Evolutionary conservation across 345 rosid genomes (phyloP).

Genomic region (Garcia nutans): DNA sequence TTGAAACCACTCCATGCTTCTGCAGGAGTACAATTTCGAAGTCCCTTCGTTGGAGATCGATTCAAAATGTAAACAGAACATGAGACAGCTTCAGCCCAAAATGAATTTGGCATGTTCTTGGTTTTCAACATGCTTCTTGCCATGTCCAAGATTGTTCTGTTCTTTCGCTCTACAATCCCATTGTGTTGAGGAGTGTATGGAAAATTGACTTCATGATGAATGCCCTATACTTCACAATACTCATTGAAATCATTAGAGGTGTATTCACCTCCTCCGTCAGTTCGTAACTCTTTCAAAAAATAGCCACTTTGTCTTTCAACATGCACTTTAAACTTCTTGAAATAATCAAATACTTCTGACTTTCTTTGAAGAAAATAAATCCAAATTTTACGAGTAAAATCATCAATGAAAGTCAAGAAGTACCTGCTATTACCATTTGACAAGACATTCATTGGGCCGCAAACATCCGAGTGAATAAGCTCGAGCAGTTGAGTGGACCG

Average conservation of each 20-base stretch:
- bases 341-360: not conserved
- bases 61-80: not conserved
- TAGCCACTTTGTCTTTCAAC: not conserved
- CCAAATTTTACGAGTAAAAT: not conserved
- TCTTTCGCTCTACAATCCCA: not conserved
- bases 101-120: not conserved
- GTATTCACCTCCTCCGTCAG: constrained; percentile 8
- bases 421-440: not conserved
- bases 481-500: not conserved
- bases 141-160: not conserved
- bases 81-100: not conserved
- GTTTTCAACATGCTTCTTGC: not conserved
- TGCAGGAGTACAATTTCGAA: not conserved
- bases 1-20: not conserved
- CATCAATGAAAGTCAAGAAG: not conserved
- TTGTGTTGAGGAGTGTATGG: not conserved
- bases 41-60: not conserved
- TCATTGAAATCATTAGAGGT: not conserved
- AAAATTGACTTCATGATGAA: not conserved
- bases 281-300: not conserved
- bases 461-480: constrained; percentile 7
- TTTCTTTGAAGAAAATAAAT: not conserved
- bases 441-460: not conserved
- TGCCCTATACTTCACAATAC: not conserved
- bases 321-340: not conserved